phyloP scores from a whole-genome alignment of 805 yeast genomes.

The Citeromyces matritensis region DNA sequence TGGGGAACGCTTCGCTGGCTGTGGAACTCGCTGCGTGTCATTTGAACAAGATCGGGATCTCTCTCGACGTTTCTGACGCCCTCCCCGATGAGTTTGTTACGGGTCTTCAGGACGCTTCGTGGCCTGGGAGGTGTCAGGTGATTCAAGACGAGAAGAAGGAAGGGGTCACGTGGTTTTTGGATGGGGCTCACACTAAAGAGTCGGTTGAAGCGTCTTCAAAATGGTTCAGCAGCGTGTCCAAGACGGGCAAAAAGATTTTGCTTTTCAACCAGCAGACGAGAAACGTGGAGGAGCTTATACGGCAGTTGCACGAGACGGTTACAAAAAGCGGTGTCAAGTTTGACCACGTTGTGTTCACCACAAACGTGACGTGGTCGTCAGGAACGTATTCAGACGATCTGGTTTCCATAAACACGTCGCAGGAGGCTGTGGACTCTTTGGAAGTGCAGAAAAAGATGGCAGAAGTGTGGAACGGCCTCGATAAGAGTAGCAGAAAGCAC shows the following conservation, averaged over 20 bases:
- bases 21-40: constrained; percentile 52
- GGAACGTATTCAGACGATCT: constrained; percentile 74
- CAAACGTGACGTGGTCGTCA: constrained; percentile 82
- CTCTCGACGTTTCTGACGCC: constrained; percentile 4
- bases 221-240: constrained; percentile 44
- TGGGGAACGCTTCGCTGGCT: constrained; percentile 78
- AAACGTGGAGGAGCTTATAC: constrained; percentile 56
- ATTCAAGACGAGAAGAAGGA: constrained; percentile 24
- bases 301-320: constrained; percentile 29
- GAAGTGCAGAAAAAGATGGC: constrained; percentile 69
- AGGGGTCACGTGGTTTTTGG: constrained; percentile 63
- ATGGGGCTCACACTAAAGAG: constrained; percentile 94
- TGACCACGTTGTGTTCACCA: constrained; percentile 72
- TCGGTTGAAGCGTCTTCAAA: constrained; percentile 67
- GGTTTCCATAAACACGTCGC: constrained; percentile 72
- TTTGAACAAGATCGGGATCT: constrained; percentile 27
- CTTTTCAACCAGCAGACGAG: constrained; percentile 92
- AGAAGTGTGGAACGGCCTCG: constrained; percentile 47
- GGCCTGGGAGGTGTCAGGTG: constrained; percentile 96
- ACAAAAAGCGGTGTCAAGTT: constrained; percentile 26
- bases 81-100: constrained; percentile 32
- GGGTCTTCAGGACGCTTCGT: constrained; percentile 55
- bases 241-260: constrained; percentile 26
- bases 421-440: constrained; percentile 64
- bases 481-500: constrained; percentile 21